Base-by-base conservation (phyloP, 345 rosid species). In the Capsella bursapastoris region DNA sequence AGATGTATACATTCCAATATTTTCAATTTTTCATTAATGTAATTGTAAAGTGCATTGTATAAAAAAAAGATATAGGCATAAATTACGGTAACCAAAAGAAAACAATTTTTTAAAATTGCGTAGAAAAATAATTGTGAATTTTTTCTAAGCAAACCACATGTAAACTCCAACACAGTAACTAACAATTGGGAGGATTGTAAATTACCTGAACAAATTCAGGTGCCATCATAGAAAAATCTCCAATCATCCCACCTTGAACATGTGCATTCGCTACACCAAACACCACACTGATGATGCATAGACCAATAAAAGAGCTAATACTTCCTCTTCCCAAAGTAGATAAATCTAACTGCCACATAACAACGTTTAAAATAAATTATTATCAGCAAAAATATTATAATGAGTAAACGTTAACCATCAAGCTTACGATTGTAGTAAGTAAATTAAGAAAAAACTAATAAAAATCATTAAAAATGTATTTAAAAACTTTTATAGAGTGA, bases 181-280 rank as follows among this genome's bases (percentile, higher is more conserved):
- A 48, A 34, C 37, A 34, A 16, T 9, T 27, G 44, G 41, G 31
- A 18, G 9, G 14, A 13, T 37, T 8, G 45, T 34, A 34, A 22
- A 34, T 9, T 61, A 60, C 96, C 89, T 88, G 98, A 68, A 92
- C 82, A 74, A 90, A 86, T 22, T 88, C 92, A 29, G 95, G 92
- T 66, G 74, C 79, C 96, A 92, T 92, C 83, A 90, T 77, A 44
- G 92, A 84, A n/a, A 90, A 56, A 53, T 90, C 96, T 9, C 96
- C 97, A 43, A 88, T 86, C 87, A 92, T 88, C 38, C 97, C 96
- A 66, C 96, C 98, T 66, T 86, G 90, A 68, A 90, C 90, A 78
- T 64, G 81, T 10, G 96, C 98, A 82, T 92, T 90, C 8, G 92
- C 94, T 18, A 88, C 70, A 49, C 94, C 96, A 77, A 90, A 90